Conservation (phyloP, 2,329 filamentous ascomycete genomes). For the Orbilia blumenaviensis region DNA sequence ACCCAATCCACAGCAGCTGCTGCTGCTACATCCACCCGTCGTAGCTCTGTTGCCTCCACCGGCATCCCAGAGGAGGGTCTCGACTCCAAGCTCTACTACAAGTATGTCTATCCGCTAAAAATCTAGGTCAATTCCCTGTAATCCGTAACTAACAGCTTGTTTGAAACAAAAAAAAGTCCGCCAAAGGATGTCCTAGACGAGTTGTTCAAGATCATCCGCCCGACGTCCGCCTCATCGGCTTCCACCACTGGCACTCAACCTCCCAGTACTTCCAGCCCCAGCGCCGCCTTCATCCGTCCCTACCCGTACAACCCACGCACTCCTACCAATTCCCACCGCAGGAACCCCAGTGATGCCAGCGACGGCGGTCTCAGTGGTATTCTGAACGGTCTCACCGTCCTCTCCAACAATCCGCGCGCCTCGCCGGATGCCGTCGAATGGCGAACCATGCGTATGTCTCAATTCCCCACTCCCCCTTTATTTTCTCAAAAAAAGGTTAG, state of each 20-base stretch:
- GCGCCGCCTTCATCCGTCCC: slow-evolving; percentile 23
- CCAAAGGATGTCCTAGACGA: slow-evolving; percentile 51
- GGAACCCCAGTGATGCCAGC: slow-evolving; percentile 49
- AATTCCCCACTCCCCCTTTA: not conserved
- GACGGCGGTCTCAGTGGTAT: slow-evolving; percentile 45
- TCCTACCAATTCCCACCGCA: slow-evolving; percentile 39
- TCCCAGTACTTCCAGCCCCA: slow-evolving; percentile 31
- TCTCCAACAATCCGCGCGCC: slow-evolving; percentile 22
- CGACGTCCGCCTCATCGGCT: slow-evolving; percentile 45
- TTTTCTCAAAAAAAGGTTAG: too few relatives aligned
- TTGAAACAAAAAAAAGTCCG: not conserved
- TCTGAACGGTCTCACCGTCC: slow-evolving; percentile 34
- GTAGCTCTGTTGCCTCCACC: slow-evolving; percentile 48
- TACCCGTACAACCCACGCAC: slow-evolving; percentile 40
- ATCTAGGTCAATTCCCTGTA: not conserved
- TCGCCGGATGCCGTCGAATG: slow-evolving; percentile 44
- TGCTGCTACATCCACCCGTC: slow-evolving; percentile 21
- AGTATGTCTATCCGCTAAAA: not conserved
- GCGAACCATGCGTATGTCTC: slow-evolving; percentile 45
- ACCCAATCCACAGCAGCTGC: not conserved
- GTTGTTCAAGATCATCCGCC: slow-evolving; percentile 51
- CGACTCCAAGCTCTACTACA: slow-evolving; percentile 42
- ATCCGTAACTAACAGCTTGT: not conserved
- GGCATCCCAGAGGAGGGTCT: slow-evolving; percentile 43
- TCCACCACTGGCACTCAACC: slow-evolving; percentile 7